Evolutionary conservation across 2,329 filamentous ascomycete species (phyloP), one percentile per base, ranked within the genome.

Genomic region (Scedosporium dehoogii): DNA sequence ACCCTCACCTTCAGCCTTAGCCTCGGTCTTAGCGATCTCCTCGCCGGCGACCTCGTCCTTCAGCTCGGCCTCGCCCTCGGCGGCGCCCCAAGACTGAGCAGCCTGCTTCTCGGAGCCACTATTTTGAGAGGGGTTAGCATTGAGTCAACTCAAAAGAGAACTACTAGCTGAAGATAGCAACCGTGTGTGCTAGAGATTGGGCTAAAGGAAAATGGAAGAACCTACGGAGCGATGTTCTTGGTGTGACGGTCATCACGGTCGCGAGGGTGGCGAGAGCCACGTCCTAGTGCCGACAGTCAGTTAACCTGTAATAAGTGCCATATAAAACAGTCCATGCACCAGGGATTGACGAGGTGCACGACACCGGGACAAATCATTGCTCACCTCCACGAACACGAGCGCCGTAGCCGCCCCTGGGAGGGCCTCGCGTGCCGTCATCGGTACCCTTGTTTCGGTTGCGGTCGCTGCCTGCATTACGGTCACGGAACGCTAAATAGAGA

Each of bases 21-120:
- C 84, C 73, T 97, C 93, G 67, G 82, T 80, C 78, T 91, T 84
- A 69, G 94, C 94, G 69, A 97, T 96, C 70, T 85, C 88, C 76
- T 96, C 92, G 70, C 89, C 94, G 69, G 89, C 91, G 78, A 91
- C 85, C 84, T 97, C 94, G 71, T 97, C 94, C 73, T 89, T 89
- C 79, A 89, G 86, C 79, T 96, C 91, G 73, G 89, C 89, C 66
- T 87, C 81, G 71, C 92, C 94, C 73, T 91, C 89, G 69, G 84
- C 83, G 72, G 85, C 87, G 70, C 93, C 94, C 92, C 93, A 97
- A 70, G 90, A 89, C 76, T 93, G 90, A 73, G 86, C 89, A 74
- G 89, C 86, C 78, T 93, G 89, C 85, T 96, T 96, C 70, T 91
- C 88, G 72, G 89, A 88, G 67, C 90, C 88, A 72, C 89, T 91